These are phyloP conservation scores for Cryomyces antarcticus DNA, from an alignment of 495 filamentous ascomycete species.

Conservation along the genomic window DNA sequence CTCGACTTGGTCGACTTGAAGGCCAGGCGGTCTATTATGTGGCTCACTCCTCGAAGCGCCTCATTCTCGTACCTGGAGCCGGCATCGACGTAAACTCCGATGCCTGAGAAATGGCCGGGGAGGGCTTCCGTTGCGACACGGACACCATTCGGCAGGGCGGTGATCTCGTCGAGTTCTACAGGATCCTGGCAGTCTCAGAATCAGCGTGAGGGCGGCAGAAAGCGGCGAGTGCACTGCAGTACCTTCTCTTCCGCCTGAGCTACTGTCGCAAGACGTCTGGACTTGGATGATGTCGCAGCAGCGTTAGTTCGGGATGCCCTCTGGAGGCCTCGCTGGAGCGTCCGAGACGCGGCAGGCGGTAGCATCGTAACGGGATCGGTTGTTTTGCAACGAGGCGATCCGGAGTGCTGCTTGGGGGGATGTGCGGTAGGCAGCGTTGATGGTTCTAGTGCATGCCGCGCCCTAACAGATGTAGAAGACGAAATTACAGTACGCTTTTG, in stretches of 20 bases:
- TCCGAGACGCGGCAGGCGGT: no score
- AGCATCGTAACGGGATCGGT: no score
- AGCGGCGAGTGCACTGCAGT: no score
- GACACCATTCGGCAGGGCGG: conserved; percentile 78
- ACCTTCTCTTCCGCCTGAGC: conserved; percentile 4
- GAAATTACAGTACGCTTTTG: no score
- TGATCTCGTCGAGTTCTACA: conserved; percentile 69
- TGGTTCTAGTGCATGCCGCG: no score
- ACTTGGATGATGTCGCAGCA: neutral
- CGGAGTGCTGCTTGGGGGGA: no score
- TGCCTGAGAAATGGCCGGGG: conserved; percentile 83
- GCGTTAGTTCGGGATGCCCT: neutral
- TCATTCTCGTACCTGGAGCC: conserved; percentile 88
- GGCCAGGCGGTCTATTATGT: conserved; percentile 87
- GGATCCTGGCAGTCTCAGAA: conserved; percentile 41
- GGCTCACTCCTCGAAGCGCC: conserved; percentile 70
- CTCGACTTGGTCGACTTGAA: conserved; percentile 77
- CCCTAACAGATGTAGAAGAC: no score
- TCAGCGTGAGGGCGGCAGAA: no score
- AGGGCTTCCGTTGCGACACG: conserved; percentile 90
- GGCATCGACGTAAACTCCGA: conserved; percentile 92
- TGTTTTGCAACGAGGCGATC: no score
- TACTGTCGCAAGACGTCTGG: conserved; percentile 4
- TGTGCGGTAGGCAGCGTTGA: no score
- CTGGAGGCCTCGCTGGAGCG: neutral